These are phyloP conservation scores for Albifimbria verrucaria DNA, from an alignment of 2,329 filamentous ascomycete genomes.

Conservation along the genomic window DNA sequence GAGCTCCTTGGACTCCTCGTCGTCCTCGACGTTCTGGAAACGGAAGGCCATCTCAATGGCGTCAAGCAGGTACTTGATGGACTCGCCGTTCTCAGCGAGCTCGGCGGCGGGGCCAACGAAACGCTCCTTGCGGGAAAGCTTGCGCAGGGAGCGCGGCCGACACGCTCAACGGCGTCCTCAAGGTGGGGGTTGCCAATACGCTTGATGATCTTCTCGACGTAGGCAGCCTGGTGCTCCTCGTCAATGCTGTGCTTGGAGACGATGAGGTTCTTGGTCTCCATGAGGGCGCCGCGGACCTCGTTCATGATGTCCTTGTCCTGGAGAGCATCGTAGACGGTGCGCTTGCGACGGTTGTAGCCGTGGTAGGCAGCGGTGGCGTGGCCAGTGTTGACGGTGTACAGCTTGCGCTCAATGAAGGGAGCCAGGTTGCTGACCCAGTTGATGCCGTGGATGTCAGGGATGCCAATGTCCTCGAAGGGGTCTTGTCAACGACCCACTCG, in stretches of 20 bases:
- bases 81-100: conserved; percentile 76
- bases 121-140: conserved; percentile 91
- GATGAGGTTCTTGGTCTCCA: conserved; percentile 84
- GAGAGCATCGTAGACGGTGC: conserved; percentile 85
- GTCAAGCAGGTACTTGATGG: conserved; percentile 70
- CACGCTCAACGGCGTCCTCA: conserved; percentile 90
- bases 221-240: conserved; percentile 72
- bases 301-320: conserved; percentile 75
- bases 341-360: conserved; percentile 81
- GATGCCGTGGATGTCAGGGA: conserved; percentile 77
- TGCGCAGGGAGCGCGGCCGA: conserved; percentile 93
- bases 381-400: conserved; percentile 98
- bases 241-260: conserved; percentile 81
- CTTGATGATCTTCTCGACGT: conserved; percentile 87
- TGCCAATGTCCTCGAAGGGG: conserved; percentile 66
- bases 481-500: conserved; percentile 94
- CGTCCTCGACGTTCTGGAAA: conserved; percentile 91
- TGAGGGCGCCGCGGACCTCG: conserved; percentile 74
- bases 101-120: conserved; percentile 91
- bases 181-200: conserved; percentile 92
- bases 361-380: conserved; percentile 97
- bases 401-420: conserved; percentile 98
- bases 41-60: conserved; percentile 89
- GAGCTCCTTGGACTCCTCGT: conserved; percentile 84
- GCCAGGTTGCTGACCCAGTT: conserved; percentile 89